phyloP scores from a whole-genome alignment of 768 basidiomycete species.

The Mycena haematopus region DNA sequence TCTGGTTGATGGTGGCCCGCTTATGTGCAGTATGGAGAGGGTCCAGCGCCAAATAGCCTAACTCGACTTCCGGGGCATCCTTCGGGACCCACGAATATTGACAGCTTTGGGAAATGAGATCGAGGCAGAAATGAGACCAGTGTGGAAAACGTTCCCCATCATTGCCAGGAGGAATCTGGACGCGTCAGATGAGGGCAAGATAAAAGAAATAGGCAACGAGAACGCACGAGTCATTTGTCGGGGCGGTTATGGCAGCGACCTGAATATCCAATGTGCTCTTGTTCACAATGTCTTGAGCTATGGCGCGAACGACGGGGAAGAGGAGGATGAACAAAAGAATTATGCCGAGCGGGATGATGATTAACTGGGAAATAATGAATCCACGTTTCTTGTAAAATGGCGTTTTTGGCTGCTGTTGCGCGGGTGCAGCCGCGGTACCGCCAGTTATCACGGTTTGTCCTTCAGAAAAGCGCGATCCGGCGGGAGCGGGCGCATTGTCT shows the following conservation, averaged over 20 bases:
- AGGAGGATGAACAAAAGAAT: constrained; percentile 70
- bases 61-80: constrained; percentile 45
- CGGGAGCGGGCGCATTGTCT: constrained; percentile 27
- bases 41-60: constrained; percentile 62
- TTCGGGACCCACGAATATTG: constrained; percentile 64
- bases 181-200: not conserved
- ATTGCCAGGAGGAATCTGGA: constrained; percentile 58
- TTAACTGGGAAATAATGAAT: constrained; percentile 66
- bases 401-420: constrained; percentile 20
- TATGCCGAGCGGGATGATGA: constrained; percentile 59
- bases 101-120: constrained; percentile 67
- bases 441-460: constrained; percentile 20
- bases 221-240: constrained; percentile 64
- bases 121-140: constrained; percentile 67
- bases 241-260: constrained; percentile 54
- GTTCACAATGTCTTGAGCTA: constrained; percentile 69
- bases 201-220: not conserved
- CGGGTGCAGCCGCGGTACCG: constrained; percentile 21
- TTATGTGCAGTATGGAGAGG: constrained; percentile 57
- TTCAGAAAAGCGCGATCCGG: constrained; percentile 26
- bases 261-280: constrained; percentile 60
- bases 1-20: constrained; percentile 68
- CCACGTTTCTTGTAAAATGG: constrained; percentile 68
- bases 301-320: constrained; percentile 71
- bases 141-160: constrained; percentile 67